Conservation (phyloP, 176 grass and related monocot species). For the Leersia perrieri region DNA sequence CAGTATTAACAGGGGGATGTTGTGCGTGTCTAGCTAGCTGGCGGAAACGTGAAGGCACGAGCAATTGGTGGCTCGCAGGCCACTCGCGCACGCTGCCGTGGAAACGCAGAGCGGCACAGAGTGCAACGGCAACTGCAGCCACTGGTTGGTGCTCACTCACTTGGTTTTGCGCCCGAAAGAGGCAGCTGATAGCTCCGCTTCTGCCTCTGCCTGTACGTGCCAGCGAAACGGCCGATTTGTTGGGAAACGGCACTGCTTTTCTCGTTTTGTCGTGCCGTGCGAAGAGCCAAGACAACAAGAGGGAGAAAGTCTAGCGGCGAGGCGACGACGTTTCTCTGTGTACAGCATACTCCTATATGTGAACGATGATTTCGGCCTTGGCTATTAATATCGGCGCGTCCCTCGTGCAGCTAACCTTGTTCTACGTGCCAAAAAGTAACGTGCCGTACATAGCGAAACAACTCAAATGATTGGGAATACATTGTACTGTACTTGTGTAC, state of each 20-base stretch:
- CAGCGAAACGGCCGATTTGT: slow-evolving; percentile 2
- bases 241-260: neutral
- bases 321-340: neutral
- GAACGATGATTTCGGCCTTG: neutral
- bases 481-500: neutral
- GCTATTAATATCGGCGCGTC: neutral
- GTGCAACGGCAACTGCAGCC: neutral
- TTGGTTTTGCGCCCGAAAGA: neutral
- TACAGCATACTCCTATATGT: too few species aligned
- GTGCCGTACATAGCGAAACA: neutral
- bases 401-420: neutral
- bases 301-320: too few species aligned
- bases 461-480: neutral
- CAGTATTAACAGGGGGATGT: neutral
- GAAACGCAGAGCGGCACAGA: neutral
- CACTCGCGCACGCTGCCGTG: slow-evolving; percentile 14
- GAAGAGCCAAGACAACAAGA: neutral
- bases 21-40: neutral
- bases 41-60: slow-evolving; percentile 10
- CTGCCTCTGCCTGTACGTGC: neutral
- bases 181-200: neutral
- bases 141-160: too few species aligned
- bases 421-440: neutral
- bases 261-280: slow-evolving; percentile 17
- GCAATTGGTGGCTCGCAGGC: neutral